Conservation (phyloP, 768 basidiomycete genomes). For the Boletus reticuloceps region DNA sequence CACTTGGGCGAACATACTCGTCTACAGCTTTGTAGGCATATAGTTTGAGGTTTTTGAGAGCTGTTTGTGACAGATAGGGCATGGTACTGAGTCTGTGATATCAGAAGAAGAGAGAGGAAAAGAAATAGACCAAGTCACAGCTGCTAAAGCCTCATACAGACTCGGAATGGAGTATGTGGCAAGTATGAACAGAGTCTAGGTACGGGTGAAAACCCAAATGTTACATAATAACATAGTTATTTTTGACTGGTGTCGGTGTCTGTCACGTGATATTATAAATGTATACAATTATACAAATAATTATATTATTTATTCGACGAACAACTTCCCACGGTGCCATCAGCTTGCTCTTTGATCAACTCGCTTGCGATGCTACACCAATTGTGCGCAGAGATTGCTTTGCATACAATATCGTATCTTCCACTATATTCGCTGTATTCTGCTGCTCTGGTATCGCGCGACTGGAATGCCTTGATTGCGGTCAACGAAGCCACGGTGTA, state of each 20-base stretch:
- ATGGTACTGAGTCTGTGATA: slow-evolving; percentile 32
- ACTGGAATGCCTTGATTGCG: slow-evolving; percentile 47
- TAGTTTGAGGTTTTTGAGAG: slow-evolving; percentile 69
- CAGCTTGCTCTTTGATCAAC: not conserved
- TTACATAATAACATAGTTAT: no score
- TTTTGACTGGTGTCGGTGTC: no score
- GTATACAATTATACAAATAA: no score
- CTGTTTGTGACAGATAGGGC: slow-evolving; percentile 62
- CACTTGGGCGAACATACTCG: slow-evolving; percentile 44
- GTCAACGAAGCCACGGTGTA: slow-evolving; percentile 53
- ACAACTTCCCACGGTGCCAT: no score
- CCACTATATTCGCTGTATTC: slow-evolving; percentile 42
- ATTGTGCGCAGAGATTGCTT: slow-evolving; percentile 58
- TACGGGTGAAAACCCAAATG: no score
- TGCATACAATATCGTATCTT: slow-evolving; percentile 50
- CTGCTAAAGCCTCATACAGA: no score
- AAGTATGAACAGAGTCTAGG: no score
- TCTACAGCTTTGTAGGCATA: slow-evolving; percentile 83
- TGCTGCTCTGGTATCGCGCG: slow-evolving; percentile 38
- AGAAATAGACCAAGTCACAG: not conserved
- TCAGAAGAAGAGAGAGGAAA: not conserved
- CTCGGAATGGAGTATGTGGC: no score
- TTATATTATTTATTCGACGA: no score
- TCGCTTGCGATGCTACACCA: slow-evolving; percentile 34
- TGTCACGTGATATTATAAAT: no score